Evolutionary conservation across 495 filamentous ascomycete species (phyloP).

Genomic region (Podospora bellae-mahoneyi): DNA sequence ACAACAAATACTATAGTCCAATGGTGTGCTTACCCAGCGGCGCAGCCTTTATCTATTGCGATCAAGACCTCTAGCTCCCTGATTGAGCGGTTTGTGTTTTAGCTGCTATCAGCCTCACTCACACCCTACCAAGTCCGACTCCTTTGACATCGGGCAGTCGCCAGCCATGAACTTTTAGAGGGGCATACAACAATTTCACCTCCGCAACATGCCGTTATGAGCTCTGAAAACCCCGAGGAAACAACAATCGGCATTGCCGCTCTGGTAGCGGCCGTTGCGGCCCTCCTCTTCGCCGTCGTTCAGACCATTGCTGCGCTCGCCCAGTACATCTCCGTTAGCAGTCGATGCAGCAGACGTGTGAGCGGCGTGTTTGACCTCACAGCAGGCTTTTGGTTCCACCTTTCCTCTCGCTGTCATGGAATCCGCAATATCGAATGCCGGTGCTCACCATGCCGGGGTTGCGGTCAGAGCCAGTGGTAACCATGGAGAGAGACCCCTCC

Average conservation of each 20-base stretch:
- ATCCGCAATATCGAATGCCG: constrained; percentile 6
- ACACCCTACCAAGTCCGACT: neutral
- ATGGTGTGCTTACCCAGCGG: neutral
- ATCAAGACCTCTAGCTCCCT: neutral
- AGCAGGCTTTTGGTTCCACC: constrained; percentile 6
- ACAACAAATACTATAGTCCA: neutral
- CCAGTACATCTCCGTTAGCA: constrained; percentile 5
- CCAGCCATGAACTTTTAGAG: neutral
- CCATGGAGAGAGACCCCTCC: neutral
- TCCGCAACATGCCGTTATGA: neutral
- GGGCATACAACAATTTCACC: neutral
- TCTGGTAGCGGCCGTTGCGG: neutral
- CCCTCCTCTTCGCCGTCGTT: constrained; percentile 5
- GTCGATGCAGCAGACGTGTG: constrained; percentile 4
- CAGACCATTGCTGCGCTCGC: constrained; percentile 1
- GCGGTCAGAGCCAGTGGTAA: neutral
- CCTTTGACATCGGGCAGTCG: neutral
- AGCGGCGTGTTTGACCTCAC: constrained; percentile 8
- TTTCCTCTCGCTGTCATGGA: constrained; percentile 9
- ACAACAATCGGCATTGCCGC: neutral
- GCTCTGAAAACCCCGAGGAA: neutral
- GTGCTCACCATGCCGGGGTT: constrained; percentile 6
- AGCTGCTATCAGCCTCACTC: neutral
- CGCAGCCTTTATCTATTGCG: neutral
- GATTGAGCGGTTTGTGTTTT: neutral